These are phyloP conservation scores for Brassica incana DNA, from an alignment of 345 rosid genomes.

Conservation along the genomic window DNA sequence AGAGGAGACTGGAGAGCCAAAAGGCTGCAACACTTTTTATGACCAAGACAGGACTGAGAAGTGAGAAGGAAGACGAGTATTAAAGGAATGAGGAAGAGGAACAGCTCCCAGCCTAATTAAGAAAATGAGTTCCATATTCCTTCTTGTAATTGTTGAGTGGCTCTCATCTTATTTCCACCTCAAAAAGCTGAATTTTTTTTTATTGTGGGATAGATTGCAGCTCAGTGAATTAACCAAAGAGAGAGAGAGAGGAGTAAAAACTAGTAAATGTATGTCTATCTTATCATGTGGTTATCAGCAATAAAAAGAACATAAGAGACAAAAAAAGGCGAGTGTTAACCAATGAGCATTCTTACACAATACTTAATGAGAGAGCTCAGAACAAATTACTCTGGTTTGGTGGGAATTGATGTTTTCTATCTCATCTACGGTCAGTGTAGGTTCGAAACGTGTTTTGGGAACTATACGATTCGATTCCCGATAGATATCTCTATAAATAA, in stretches of 20 bases:
- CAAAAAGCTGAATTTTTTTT: constrained; percentile 25
- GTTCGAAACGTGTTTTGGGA: constrained; percentile 35
- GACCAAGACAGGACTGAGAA: constrained; percentile 41
- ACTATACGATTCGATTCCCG: constrained; percentile 26
- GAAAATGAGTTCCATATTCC: constrained; percentile 39
- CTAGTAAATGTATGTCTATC: constrained; percentile 25
- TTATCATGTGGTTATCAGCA: constrained; percentile 16
- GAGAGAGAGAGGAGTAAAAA: constrained; percentile 15
- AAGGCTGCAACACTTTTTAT: constrained; percentile 42
- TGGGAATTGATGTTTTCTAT: constrained; percentile 28
- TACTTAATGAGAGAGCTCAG: constrained; percentile 24
- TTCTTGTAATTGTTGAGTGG: constrained; percentile 37
- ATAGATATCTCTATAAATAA: constrained; percentile 9
- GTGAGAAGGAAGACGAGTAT: constrained; percentile 33
- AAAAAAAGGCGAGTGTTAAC: constrained; percentile 16
- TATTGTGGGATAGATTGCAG: constrained; percentile 26
- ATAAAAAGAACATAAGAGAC: background rate
- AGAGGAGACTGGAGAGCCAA: constrained; percentile 17
- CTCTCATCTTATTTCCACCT: constrained; percentile 32
- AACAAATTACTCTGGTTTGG: constrained; percentile 37
- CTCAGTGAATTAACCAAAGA: constrained; percentile 18
- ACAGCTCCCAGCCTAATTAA: constrained; percentile 39
- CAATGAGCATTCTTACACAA: constrained; percentile 36
- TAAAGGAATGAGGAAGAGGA: constrained; percentile 43
- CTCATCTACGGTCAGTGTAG: constrained; percentile 23